A percentile compares a stretch with the other conserved stretches of the same genome.
Conservation (phyloP, 108 stramenopile genomes). For the Parietichytrium sp. region DNA sequence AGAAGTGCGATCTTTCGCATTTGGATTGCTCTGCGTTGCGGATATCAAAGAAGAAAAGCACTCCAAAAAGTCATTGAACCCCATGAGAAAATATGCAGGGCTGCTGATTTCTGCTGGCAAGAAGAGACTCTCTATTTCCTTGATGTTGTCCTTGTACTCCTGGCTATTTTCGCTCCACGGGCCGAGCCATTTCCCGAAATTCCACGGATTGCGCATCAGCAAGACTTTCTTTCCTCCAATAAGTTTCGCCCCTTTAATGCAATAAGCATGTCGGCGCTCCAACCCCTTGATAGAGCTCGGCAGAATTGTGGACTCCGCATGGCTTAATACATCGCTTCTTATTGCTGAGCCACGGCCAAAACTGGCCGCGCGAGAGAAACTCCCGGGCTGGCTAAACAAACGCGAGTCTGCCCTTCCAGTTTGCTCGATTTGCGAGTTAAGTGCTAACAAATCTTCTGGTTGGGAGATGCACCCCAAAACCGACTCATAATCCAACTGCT, state of each 20-base stretch:
- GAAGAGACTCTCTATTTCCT: background rate
- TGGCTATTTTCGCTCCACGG: background rate
- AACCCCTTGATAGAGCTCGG: background rate
- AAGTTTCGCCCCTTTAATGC: background rate
- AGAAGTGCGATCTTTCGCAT: no score
- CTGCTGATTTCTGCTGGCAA: background rate
- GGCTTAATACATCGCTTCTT: no score
- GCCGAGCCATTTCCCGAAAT: constrained; percentile 13
- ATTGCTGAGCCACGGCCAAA: no score
- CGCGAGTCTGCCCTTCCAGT: background rate
- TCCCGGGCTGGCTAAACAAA: background rate
- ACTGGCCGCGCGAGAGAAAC: no score
- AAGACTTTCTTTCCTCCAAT: background rate
- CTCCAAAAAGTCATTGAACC: background rate
- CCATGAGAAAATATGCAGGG: background rate
- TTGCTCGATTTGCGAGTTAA: no score
- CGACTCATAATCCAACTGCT: background rate
- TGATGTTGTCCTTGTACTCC: background rate
- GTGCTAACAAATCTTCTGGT: background rate
- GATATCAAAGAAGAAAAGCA: background rate
- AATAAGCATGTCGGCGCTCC: background rate
- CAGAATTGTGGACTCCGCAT: no score
- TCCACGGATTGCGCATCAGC: constrained; percentile 7
- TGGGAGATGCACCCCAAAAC: background rate
- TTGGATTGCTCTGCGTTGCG: no score